phyloP scores from a whole-genome alignment of 495 filamentous ascomycete species.

The Neurospora sp. region DNA sequence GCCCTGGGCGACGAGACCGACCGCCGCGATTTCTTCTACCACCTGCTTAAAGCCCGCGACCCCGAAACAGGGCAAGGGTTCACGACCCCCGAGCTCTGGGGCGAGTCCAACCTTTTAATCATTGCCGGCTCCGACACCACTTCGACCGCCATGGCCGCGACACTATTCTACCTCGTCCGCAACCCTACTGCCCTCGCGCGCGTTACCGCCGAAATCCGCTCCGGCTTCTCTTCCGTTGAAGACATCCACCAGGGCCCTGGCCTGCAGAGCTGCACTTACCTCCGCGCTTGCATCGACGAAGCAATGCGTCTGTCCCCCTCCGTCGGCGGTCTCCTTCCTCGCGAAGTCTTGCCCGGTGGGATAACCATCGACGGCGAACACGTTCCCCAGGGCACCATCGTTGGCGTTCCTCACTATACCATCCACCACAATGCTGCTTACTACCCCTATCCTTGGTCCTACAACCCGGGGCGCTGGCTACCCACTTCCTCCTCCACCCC shows the following conservation, averaged over 20 bases:
- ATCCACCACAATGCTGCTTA: conserved; percentile 47
- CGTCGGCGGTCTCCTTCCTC: conserved; percentile 49
- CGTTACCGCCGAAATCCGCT: conserved; percentile 40
- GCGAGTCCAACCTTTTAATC: conserved; percentile 58
- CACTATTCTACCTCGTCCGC: conserved; percentile 58
- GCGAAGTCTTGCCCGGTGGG: conserved; percentile 54
- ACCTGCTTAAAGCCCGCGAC: conserved; percentile 48
- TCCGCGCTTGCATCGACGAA: conserved; percentile 59
- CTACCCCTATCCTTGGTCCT: conserved; percentile 43
- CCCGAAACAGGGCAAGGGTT: conserved; percentile 57
- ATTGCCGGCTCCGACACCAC: conserved; percentile 56
- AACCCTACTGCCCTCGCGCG: conserved; percentile 40
- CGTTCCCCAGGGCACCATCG: conserved; percentile 42
- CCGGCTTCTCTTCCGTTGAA: conserved; percentile 39
- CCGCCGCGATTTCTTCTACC: conserved; percentile 56
- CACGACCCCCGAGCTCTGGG: conserved; percentile 56
- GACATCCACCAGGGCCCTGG: conserved; percentile 41
- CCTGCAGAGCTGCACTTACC: conserved; percentile 47
- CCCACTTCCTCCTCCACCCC: too few relatives aligned
- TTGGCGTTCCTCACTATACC: conserved; percentile 45
- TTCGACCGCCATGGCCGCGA: conserved; percentile 51
- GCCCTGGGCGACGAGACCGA: conserved; percentile 46
- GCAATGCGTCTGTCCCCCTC: conserved; percentile 60
- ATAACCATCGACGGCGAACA: conserved; percentile 43
- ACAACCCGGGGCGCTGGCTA: conserved; percentile 46